Evolutionary conservation across 1,284 basidiomycete species (phyloP).

Genomic region (Blastosporella zonata): DNA sequence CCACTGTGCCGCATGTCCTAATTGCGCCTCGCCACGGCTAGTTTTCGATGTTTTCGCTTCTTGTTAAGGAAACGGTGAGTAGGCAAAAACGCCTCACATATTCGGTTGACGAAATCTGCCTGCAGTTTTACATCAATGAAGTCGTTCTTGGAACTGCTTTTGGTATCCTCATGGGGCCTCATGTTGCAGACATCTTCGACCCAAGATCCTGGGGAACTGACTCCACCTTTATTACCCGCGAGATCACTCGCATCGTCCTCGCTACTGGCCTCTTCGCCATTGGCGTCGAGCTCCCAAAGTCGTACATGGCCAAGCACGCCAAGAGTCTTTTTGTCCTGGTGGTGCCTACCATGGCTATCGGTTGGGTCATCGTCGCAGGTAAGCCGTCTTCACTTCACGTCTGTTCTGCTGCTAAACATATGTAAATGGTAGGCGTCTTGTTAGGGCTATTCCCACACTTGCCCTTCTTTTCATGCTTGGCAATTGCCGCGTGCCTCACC

Average conservation of each 20-base stretch:
- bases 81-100: constrained; percentile 2
- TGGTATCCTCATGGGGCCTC: constrained; percentile 63
- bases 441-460: constrained; percentile 68
- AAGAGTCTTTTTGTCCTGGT: constrained; percentile 63
- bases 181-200: constrained; percentile 74
- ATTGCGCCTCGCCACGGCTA: constrained; percentile 23
- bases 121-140: constrained; percentile 83
- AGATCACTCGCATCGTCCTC: constrained; percentile 71
- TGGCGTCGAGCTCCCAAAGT: constrained; percentile 68
- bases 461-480: constrained; percentile 72
- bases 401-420: background rate
- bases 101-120: background rate
- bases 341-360: constrained; percentile 77
- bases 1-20: background rate
- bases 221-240: constrained; percentile 68
- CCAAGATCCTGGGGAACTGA: constrained; percentile 71
- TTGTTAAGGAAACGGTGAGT: constrained; percentile 75
- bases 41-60: constrained; percentile 80
- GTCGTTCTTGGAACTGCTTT: constrained; percentile 85
- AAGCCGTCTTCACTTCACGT: background rate
- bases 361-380: constrained; percentile 58
- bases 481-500: constrained; percentile 87
- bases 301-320: constrained; percentile 62
- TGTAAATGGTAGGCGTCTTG: constrained; percentile 44
- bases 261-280: constrained; percentile 71